Evolutionary conservation across 805 yeast genomes (phyloP).

Genomic region (Hemisphaericaspora nanyangensis): DNA sequence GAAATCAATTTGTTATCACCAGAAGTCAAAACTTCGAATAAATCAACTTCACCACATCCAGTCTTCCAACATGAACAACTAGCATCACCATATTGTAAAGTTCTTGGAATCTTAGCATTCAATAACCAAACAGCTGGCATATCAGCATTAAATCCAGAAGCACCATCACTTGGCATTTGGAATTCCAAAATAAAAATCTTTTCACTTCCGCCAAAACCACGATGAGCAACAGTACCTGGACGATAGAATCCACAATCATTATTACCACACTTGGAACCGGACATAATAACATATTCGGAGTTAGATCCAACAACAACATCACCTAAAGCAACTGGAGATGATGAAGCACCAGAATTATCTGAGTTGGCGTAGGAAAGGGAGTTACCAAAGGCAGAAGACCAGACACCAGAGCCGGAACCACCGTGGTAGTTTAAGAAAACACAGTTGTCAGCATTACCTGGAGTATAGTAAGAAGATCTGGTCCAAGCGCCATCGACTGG

Average conservation of each 20-base stretch:
- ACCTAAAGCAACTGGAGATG: slow-evolving; percentile 61
- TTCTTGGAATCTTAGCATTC: slow-evolving; percentile 95
- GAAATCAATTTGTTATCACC: slow-evolving; percentile 75
- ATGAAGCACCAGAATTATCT: slow-evolving; percentile 73
- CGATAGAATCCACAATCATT: slow-evolving; percentile 84
- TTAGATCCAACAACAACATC: slow-evolving; percentile 70
- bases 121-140: slow-evolving; percentile 99
- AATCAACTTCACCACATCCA: slow-evolving; percentile 97
- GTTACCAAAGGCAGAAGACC: slow-evolving; percentile 86
- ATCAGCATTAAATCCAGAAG: slow-evolving; percentile 62
- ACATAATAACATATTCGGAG: slow-evolving; percentile 78
- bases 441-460: slow-evolving; percentile 68
- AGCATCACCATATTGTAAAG: slow-evolving; percentile 83
- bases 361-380: slow-evolving; percentile 81
- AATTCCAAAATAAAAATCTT: slow-evolving; percentile 94
- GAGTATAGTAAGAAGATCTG: slow-evolving; percentile 70
- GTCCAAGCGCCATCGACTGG: slow-evolving; percentile 59
- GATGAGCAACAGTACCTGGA: slow-evolving; percentile 83
- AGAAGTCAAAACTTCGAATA: slow-evolving; percentile 79
- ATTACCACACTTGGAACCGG: slow-evolving; percentile 57
- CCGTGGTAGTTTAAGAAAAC: slow-evolving; percentile 87
- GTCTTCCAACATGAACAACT: slow-evolving; percentile 93
- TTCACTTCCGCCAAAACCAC: slow-evolving; percentile 81
- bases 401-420: slow-evolving; percentile 85
- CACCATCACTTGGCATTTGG: slow-evolving; percentile 77